phyloP scores from a whole-genome alignment of 2,329 filamentous ascomycete genomes.

The Fusarium sp. region DNA sequence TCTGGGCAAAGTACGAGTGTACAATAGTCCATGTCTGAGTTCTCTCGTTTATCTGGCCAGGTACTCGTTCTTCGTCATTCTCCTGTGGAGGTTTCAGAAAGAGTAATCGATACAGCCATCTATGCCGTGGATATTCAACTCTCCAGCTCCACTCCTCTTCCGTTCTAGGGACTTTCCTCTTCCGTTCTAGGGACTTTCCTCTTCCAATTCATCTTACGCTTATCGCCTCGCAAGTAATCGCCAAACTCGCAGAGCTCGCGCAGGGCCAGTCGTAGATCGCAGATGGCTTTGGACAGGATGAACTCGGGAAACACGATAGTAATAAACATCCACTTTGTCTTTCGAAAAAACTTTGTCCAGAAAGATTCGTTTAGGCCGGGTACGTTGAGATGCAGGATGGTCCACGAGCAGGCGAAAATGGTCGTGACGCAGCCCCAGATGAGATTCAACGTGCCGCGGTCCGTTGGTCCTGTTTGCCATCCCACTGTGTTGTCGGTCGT shows the following conservation, averaged over 20 bases:
- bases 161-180: too few relatives aligned
- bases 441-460: background rate
- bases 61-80: too few relatives aligned
- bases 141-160: background rate
- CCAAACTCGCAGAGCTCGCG: accelerated
- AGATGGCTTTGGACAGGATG: background rate
- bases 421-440: background rate
- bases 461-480: accelerated
- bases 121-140: too few relatives aligned
- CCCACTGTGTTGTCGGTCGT: accelerated
- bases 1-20: too few relatives aligned
- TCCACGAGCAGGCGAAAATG: background rate
- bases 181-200: too few relatives aligned
- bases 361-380: accelerated
- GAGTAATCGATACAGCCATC: too few relatives aligned
- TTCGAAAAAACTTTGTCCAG: accelerated
- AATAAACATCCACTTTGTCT: background rate
- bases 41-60: too few relatives aligned
- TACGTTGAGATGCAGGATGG: background rate
- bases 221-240: accelerated
- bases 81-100: too few relatives aligned
- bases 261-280: background rate
- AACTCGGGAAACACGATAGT: background rate
- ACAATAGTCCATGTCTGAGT: too few relatives aligned
- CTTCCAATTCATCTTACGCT: too few relatives aligned